phyloP scores from a whole-genome alignment of 495 filamentous ascomycete species.

The Trichocladium antarcticum region DNA sequence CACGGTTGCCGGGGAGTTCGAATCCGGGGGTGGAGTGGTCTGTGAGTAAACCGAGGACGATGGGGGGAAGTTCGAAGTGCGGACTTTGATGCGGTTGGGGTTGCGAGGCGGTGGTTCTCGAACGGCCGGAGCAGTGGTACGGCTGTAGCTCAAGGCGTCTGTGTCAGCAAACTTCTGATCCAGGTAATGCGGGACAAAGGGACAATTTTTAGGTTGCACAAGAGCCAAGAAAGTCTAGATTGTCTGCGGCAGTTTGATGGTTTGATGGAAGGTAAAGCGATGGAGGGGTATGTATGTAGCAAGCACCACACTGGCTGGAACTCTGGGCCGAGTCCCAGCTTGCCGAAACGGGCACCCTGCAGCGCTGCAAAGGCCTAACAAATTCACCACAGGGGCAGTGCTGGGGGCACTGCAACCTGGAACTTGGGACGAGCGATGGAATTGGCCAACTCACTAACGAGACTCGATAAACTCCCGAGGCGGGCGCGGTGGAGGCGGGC shows the following conservation, averaged over 20 bases:
- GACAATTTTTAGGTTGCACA: neutral
- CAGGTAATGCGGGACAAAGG: neutral
- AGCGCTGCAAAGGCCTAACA: neutral
- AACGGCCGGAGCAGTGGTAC: constrained; percentile 24
- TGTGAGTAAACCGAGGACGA: constrained; percentile 33
- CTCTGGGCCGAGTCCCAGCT: neutral
- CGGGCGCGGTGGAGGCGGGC: constrained; percentile 22
- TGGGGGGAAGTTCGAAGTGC: constrained; percentile 27
- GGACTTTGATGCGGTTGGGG: constrained; percentile 23
- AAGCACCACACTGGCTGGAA: neutral
- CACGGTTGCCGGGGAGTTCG: constrained; percentile 26
- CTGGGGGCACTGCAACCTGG: neutral
- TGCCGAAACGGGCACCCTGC: constrained; percentile 5
- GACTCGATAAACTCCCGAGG: constrained; percentile 23
- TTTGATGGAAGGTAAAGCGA: neutral
- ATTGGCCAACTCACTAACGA: constrained; percentile 19
- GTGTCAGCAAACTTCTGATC: constrained; percentile 6
- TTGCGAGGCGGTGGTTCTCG: constrained; percentile 28
- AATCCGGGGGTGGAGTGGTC: constrained; percentile 19
- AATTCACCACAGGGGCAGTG: neutral
- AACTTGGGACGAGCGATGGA: neutral
- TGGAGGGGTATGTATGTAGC: neutral
- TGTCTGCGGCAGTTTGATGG: neutral
- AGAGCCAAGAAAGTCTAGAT: neutral
- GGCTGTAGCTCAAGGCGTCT: constrained; percentile 9